Evolutionary conservation across 495 filamentous ascomycete genomes (phyloP), one percentile per base, ranked within the genome.

Genomic region (Pseudoneurospora amorphoporcata): DNA sequence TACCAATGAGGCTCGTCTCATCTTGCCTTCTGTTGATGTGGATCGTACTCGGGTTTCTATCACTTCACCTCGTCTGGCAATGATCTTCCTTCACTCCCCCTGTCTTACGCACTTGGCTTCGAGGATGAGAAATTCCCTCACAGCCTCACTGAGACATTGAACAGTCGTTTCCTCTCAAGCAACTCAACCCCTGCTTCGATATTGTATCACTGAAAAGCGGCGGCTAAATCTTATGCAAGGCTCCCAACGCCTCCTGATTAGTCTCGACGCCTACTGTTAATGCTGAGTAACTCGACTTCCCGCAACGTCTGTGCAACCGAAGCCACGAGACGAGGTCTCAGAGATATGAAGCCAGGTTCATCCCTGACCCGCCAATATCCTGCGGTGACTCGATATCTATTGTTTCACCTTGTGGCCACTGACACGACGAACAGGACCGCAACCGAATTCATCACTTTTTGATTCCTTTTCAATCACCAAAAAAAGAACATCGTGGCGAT

Each of bases 351-450:
- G 53, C 14, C 29, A 65, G 53, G 29, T 35, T 65, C 29, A 12
- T 65, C 29, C 53, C 53, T 8, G 35, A 65, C 14, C 14, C 53
- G 29, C 53, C 14, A 65, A 65, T 35, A 65, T 35, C 14, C 12
- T 65, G 14, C 37, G 4, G 29, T 38, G 35, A 41, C 17, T 61
- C 72, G 35, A 73, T 69, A 38, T 72, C 75, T 75, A 72, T 73
- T 73, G 75, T 76, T 75, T 76, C 73, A 75, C 68, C 71, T 72
- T 69, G 39, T 72, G 23, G 69, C 75, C 73, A 73, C 72, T 65
- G 65, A 68, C 61, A 75, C 73, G 61, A 72, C 40, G 61, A 69
- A 53, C 41, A 40, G 42, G 14, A 65, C 29, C 29, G 23, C 29
- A 35, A 65, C 29, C 29, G 8, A 32, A 35, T 3, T n/a, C 45